These are phyloP conservation scores for Fraxinus americana DNA, from an alignment of 257 asterid genomes.

Conservation along the genomic window DNA sequence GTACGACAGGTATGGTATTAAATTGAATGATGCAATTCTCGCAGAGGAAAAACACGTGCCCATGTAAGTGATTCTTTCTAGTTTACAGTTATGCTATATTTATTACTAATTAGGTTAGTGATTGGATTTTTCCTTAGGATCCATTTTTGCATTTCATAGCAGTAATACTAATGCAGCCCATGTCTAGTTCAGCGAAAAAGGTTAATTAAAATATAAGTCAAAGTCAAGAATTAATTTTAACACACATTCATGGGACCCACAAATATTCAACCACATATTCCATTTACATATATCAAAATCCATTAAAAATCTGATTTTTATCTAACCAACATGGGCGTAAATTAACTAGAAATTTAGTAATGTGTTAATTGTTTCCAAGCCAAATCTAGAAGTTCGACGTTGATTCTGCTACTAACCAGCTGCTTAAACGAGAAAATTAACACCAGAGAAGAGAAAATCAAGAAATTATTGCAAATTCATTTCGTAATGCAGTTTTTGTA, in stretches of 20 bases:
- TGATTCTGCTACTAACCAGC: neutral
- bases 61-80: constrained; percentile 48
- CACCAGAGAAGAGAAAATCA: neutral
- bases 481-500: neutral
- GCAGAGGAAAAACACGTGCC: constrained; percentile 95
- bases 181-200: too few species aligned
- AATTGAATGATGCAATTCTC: constrained; percentile 81
- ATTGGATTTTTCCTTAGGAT: constrained; percentile 4
- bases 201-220: too few species aligned
- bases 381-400: neutral
- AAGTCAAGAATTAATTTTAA: too few species aligned
- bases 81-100: neutral
- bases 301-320: too few species aligned
- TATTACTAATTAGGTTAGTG: neutral
- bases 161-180: neutral
- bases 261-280: too few species aligned
- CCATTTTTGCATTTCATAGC: neutral
- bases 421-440: neutral
- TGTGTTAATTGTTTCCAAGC: neutral
- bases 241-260: too few species aligned
- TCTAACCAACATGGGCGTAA: too few species aligned
- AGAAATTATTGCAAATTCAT: neutral
- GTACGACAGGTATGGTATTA: constrained; percentile 60
- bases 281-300: too few species aligned
- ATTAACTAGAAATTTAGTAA: neutral